Base-by-base conservation (phyloP, 805 yeast genomes). In the Allodekkera sacchari region DNA sequence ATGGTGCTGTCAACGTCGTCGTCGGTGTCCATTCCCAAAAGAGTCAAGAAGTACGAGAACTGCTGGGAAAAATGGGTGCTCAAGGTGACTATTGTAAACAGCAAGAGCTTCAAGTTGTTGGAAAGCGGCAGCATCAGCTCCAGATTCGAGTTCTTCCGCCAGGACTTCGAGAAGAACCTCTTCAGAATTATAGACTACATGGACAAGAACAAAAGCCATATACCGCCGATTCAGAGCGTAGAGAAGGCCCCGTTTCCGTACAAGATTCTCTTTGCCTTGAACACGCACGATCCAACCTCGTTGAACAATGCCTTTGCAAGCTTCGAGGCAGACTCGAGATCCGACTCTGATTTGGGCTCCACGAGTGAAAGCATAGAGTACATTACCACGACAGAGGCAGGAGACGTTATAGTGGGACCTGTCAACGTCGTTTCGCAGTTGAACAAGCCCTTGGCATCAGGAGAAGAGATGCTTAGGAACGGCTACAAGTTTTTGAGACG, bases 31-130 rank as follows among this genome's bases (percentile, higher is more conserved):
- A n/a, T 38, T 12, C 31, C 38, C 6, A 32, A 34, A 13, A 47
- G 47, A 17, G 38, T 42, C 10, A 59, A 56, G 20, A 73, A 67
- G 27, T 71, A 68, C 19, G 44, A 59, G 15, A 51, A 54, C 16
- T 58, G 71, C 41, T 83, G 92, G 87, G 94, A 83, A 48, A 61
- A 66, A 15, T 83, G 94, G 94, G 52, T 60, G 4, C 51, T 83
- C 27, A 65, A 64, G 22, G 57, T 79, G 7, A 62, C 60, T 18
- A 57, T 74, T 6, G 50, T 69, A 18, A 46, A 47, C 26, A 43
- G 42, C 36, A 37, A 37, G 15, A 42, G 36, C 13, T 8, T n/a
- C 6, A 18, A 9, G 21, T 18, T 26, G 21, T 23, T 20, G n/a
- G 25, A 11, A 18, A n/a, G 10, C 7, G 32, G 17, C 4, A 10